Conservation (phyloP, 169 alveolate species). For the Eimeria tenella region DNA sequence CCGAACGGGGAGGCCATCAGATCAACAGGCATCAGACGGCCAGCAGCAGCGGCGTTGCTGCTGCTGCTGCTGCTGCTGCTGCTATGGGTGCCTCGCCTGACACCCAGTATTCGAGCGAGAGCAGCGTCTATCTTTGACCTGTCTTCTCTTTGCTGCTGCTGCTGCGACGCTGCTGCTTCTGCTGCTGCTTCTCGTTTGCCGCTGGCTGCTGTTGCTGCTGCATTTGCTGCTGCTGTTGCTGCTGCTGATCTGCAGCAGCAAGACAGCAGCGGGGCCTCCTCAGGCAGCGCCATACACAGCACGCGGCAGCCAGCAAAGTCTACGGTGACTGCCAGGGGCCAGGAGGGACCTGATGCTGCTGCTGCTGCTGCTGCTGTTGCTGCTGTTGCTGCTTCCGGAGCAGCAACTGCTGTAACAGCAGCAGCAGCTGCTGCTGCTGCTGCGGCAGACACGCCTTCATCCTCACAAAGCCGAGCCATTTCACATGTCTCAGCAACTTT, state of each 20-base stretch:
- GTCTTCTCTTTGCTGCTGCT: neutral
- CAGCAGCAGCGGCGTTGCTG: neutral
- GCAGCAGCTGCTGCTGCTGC: neutral
- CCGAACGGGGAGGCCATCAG: neutral
- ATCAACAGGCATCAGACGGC: neutral
- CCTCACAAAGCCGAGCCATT: conserved; percentile 8
- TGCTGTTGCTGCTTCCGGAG: neutral
- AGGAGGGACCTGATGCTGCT: neutral
- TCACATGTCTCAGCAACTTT: conserved; percentile 8
- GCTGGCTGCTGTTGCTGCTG: too few relatives aligned
- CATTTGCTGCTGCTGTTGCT: neutral
- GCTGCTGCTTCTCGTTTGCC: neutral
- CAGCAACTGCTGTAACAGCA: neutral
- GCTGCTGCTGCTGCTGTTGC: too few relatives aligned
- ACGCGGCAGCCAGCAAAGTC: conserved; percentile 26
- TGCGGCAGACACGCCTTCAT: neutral
- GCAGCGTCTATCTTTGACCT: neutral
- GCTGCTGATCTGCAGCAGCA: neutral
- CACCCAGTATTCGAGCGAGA: neutral
- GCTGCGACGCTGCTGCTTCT: neutral
- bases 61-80: too few relatives aligned
- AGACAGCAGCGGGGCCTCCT: neutral
- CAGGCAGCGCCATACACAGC: neutral
- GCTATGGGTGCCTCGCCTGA: neutral
- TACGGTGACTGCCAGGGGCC: neutral